Percentiles rank a stretch among this genome's conserved stretches.
Evolutionary conservation across 1,284 basidiomycete genomes (phyloP).

Genomic region (Serendipita sp.): DNA sequence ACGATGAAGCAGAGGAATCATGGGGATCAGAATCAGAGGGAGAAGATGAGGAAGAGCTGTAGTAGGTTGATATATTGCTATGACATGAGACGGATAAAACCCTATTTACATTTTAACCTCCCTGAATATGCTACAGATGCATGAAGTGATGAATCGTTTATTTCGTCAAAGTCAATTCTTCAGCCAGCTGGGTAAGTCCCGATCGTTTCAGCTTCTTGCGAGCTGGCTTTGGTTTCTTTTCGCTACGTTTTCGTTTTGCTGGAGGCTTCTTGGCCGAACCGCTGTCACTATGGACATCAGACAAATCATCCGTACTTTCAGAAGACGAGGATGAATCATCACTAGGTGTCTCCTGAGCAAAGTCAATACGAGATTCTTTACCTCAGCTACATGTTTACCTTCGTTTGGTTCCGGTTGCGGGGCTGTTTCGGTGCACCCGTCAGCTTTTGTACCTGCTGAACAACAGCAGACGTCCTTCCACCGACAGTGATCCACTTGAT

Average conservation of each 20-base stretch:
- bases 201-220: not conserved
- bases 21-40: conserved; percentile 29
- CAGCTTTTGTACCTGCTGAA: conserved; percentile 48
- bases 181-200: not conserved
- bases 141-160: not conserved
- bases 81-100: not conserved
- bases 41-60: conserved; percentile 39
- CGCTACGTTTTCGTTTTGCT: not conserved
- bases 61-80: not conserved
- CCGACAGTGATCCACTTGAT: conserved; percentile 70
- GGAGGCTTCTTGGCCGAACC: not conserved
- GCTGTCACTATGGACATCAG: not conserved
- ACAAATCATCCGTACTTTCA: not conserved
- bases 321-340: not conserved
- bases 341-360: not conserved
- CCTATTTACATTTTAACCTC: no score
- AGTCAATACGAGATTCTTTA: not conserved
- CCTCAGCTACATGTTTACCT: not conserved
- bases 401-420: not conserved
- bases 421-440: conserved; percentile 8
- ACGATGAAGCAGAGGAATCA: conserved; percentile 23
- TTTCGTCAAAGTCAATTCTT: not conserved
- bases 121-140: not conserved
- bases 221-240: not conserved
- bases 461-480: conserved; percentile 66